These are phyloP conservation scores for Auricularia sp. DNA, from an alignment of 768 basidiomycete species.

Conservation along the genomic window DNA sequence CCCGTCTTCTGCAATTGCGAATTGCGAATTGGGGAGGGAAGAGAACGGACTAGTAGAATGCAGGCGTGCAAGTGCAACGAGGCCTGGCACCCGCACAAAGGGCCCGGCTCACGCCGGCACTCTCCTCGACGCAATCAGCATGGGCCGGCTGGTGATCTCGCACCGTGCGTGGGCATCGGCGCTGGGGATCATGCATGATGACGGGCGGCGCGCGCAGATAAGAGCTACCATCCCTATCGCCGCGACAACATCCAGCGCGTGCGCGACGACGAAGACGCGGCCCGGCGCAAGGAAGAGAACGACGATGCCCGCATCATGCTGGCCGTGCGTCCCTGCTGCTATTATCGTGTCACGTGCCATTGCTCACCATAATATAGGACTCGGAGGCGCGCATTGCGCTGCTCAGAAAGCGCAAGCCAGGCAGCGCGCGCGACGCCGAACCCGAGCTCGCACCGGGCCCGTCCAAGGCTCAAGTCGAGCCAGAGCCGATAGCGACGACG, in stretches of 20 bases:
- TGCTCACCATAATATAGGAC: conserved; percentile 36
- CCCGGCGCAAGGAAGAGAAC: conserved; percentile 48
- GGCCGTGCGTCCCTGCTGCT: conserved; percentile 39
- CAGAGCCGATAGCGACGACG: conserved; percentile 8
- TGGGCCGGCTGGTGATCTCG: conserved; percentile 83
- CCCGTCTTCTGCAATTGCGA: no score
- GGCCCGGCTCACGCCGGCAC: neutral
- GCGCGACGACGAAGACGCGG: conserved; percentile 73
- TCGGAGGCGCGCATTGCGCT: conserved; percentile 66
- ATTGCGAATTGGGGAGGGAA: no score
- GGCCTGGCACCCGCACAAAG: neutral
- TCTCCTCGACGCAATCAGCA: conserved; percentile 19
- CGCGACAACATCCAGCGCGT: conserved; percentile 78
- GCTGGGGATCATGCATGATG: neutral
- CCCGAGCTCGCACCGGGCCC: neutral
- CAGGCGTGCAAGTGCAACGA: neutral
- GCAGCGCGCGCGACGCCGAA: conserved; percentile 21
- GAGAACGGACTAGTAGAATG: no score
- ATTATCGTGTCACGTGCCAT: neutral
- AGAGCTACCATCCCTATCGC: conserved; percentile 81
- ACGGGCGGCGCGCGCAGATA: conserved; percentile 27
- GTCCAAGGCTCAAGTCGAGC: neutral
- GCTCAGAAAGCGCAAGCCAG: conserved; percentile 48
- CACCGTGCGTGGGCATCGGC: conserved; percentile 31
- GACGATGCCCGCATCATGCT: conserved; percentile 64